A percentile compares a stretch with the other conserved stretches of the same genome.
Evolutionary conservation across 164 flowering plant genomes (phyloP).

Genomic region (Pachysandra terminalis): DNA sequence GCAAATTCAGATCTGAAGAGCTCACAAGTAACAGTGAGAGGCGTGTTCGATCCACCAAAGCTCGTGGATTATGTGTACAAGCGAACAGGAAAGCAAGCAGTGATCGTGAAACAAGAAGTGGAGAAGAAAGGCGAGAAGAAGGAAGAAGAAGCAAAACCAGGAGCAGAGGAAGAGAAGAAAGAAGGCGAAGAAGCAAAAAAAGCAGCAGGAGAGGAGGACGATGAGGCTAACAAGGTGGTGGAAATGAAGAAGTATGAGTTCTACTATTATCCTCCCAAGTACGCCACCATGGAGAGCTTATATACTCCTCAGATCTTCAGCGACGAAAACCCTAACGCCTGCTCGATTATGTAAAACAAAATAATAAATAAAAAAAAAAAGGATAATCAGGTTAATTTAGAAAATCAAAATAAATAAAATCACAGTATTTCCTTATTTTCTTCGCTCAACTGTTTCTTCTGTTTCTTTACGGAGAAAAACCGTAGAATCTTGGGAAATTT

Average conservation of each 20-base stretch:
- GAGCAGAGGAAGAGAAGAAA: constrained; percentile 4
- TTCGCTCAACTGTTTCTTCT: too few relatives aligned
- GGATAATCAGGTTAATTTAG: too few relatives aligned
- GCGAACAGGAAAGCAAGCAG: constrained; percentile 72
- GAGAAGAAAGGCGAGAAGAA: constrained; percentile 48
- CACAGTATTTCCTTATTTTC: too few relatives aligned
- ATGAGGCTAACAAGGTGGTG: constrained; percentile 23
- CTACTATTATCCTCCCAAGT: constrained; percentile 36
- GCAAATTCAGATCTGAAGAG: constrained; percentile 73
- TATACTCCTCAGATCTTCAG: constrained; percentile 47
- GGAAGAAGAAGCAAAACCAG: constrained; percentile 19
- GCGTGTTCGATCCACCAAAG: constrained; percentile 62
- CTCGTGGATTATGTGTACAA: constrained; percentile 73
- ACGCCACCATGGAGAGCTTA: constrained; percentile 17
- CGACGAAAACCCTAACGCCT: constrained; percentile 55
- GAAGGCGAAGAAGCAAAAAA: constrained; percentile 15
- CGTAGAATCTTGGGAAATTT: too few relatives aligned
- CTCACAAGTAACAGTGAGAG: constrained; percentile 73
- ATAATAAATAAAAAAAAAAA: too few relatives aligned
- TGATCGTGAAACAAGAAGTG: constrained; percentile 57
- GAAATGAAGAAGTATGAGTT: constrained; percentile 43
- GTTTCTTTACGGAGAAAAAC: too few relatives aligned
- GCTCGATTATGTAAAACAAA: constrained; percentile 41
- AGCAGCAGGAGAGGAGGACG: constrained; percentile 11
- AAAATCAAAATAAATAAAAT: too few relatives aligned